Percentiles rank a stretch among this genome's conserved stretches.
These are phyloP conservation scores for Tylopilus cervinicoccineus DNA, from an alignment of 768 basidiomycete genomes.

Conservation along the genomic window DNA sequence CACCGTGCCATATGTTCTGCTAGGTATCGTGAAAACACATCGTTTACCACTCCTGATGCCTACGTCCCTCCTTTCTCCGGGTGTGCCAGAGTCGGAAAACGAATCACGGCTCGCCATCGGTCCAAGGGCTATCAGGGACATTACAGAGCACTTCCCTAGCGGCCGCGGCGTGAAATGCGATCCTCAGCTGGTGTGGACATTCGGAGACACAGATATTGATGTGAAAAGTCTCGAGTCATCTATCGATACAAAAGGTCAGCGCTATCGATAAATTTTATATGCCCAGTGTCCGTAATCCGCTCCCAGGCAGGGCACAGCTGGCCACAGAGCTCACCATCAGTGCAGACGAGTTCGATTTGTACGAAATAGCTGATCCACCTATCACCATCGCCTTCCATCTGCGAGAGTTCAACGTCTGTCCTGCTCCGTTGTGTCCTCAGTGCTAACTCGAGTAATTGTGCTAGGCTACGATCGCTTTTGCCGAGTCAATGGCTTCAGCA, in stretches of 20 bases:
- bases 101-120: constrained; percentile 71
- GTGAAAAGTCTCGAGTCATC: constrained; percentile 68
- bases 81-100: constrained; percentile 50
- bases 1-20: constrained; percentile 6
- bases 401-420: constrained; percentile 73
- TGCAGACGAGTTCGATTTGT: constrained; percentile 76
- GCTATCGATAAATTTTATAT: background rate
- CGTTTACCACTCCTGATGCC: constrained; percentile 58
- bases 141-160: constrained; percentile 77
- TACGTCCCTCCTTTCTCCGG: constrained; percentile 59
- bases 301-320: constrained; percentile 55
- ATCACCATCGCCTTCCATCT: constrained; percentile 75
- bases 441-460: background rate
- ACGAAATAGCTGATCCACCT: constrained; percentile 60
- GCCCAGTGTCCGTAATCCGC: background rate
- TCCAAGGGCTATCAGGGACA: constrained; percentile 67
- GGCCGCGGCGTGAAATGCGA: constrained; percentile 62
- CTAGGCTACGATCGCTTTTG: constrained; percentile 77
- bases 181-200: constrained; percentile 80
- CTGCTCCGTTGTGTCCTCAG: background rate
- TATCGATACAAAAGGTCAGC: constrained; percentile 58
- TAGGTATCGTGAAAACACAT: constrained; percentile 83
- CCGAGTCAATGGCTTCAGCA: constrained; percentile 61
- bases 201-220: constrained; percentile 61
- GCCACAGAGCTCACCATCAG: constrained; percentile 75